These are phyloP conservation scores for Brettanomyces nanus DNA, from an alignment of 805 yeast species.

Conservation along the genomic window DNA sequence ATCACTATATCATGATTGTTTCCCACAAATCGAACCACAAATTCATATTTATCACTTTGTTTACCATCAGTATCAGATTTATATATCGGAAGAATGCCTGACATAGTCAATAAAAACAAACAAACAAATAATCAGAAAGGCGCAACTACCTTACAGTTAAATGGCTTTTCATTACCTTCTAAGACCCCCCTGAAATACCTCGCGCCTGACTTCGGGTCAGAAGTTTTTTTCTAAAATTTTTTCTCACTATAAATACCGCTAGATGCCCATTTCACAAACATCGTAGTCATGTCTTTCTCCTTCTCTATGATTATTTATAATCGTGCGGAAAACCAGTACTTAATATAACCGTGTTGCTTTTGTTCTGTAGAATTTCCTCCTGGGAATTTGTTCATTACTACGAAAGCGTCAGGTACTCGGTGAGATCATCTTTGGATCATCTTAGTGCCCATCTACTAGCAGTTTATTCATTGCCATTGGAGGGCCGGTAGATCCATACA, in stretches of 20 bases:
- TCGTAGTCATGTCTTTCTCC: no score
- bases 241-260: no score
- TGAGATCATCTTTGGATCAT: constrained; percentile 54
- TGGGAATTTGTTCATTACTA: constrained; percentile 15
- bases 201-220: no score
- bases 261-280: no score
- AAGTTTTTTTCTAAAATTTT: no score
- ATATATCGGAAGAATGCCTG: not conserved
- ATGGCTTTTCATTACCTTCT: not conserved
- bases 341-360: constrained; percentile 60
- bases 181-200: not conserved
- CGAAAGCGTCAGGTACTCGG: constrained; percentile 66
- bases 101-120: not conserved
- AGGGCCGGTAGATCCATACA: constrained; percentile 71
- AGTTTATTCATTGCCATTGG: constrained; percentile 24
- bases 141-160: no score
- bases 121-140: not conserved
- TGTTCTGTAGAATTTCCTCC: constrained; percentile 29
- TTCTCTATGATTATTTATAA: constrained; percentile 19
- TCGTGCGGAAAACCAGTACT: constrained; percentile 76
- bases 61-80: not conserved
- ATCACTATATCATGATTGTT: constrained; percentile 34
- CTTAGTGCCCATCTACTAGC: constrained; percentile 57
- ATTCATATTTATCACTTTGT: constrained; percentile 7
- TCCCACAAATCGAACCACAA: constrained; percentile 39